Conservation (phyloP, 176 grass and related monocot species). For the Raddia distichophylla region DNA sequence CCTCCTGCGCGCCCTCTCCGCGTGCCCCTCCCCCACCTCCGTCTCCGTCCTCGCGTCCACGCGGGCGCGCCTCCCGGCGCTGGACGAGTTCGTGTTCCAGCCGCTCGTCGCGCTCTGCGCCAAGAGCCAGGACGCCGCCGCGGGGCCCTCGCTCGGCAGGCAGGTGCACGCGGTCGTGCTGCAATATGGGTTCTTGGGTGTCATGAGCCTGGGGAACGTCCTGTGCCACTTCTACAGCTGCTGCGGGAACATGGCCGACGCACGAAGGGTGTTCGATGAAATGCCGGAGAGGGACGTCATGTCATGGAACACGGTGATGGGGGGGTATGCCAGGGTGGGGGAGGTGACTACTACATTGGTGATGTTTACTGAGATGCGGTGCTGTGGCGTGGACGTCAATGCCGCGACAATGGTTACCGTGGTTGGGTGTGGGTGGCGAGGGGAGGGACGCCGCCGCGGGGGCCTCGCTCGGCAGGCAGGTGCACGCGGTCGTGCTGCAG, state of each 20-base stretch:
- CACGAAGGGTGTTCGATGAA: constrained; percentile 52
- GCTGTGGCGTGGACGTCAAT: constrained; percentile 19
- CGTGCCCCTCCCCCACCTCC: background rate
- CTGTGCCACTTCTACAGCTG: constrained; percentile 60
- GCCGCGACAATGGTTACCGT: constrained; percentile 17
- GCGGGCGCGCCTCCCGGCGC: constrained; percentile 31
- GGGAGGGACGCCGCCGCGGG: constrained; percentile 14
- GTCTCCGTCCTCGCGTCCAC: constrained; percentile 42
- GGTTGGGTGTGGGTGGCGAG: too few relatives aligned
- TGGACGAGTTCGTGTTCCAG: constrained; percentile 65
- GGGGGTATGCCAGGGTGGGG: constrained; percentile 37
- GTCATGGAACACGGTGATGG: constrained; percentile 62
- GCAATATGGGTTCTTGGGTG: constrained; percentile 42
- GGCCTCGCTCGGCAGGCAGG: constrained; percentile 40
- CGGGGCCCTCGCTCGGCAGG: constrained; percentile 23
- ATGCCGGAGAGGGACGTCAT: constrained; percentile 40
- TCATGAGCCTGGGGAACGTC: constrained; percentile 51
- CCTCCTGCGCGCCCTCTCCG: constrained; percentile 42
- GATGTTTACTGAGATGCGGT: constrained; percentile 46
- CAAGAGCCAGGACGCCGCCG: constrained; percentile 27
- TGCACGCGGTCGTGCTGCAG: constrained; percentile 45
- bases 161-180: constrained; percentile 55
- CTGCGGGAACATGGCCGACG: constrained; percentile 9
- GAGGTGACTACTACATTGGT: constrained; percentile 7
- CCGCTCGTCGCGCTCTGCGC: constrained; percentile 57